Conservation (phyloP, 129 eudicot genomes). For the Flaveria brownii region DNA sequence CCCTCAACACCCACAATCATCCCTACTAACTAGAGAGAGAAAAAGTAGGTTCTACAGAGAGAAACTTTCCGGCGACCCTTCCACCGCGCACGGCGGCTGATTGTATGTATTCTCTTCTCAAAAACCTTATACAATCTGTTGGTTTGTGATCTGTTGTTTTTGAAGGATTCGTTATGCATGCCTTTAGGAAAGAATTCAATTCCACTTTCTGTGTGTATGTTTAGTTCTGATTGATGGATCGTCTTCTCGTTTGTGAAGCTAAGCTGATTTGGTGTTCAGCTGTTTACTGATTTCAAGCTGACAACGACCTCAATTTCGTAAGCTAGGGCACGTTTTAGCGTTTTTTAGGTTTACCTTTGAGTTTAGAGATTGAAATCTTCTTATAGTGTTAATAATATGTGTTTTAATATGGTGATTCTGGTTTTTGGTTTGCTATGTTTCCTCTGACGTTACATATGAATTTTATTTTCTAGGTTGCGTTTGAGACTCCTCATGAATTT, state of each 20-base stretch:
- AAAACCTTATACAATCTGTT: conserved; percentile 8
- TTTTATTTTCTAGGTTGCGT: conserved; percentile 7
- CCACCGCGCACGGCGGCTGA: conserved; percentile 12
- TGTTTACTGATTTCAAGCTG: conserved; percentile 28
- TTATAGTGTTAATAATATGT: background rate
- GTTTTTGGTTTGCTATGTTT: background rate
- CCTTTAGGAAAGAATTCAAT: background rate
- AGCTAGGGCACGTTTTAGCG: conserved; percentile 18
- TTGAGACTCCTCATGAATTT: background rate
- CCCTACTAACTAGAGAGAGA: conserved; percentile 14
- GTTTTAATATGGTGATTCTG: background rate
- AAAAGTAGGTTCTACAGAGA: conserved; percentile 3
- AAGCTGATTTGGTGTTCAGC: conserved; percentile 15
- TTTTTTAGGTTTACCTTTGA: background rate
- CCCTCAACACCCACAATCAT: conserved; percentile 7
- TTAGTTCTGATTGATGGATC: conserved; percentile 11
- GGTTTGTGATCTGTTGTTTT: background rate
- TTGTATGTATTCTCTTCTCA: conserved; percentile 3
- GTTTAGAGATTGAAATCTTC: background rate
- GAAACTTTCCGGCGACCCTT: background rate
- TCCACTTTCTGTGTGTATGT: background rate
- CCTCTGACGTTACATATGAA: background rate
- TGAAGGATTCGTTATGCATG: background rate
- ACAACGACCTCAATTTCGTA: background rate
- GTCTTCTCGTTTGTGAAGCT: conserved; percentile 8